phyloP scores from a whole-genome alignment of 345 rosid genomes.

The Triadica sebifera region DNA sequence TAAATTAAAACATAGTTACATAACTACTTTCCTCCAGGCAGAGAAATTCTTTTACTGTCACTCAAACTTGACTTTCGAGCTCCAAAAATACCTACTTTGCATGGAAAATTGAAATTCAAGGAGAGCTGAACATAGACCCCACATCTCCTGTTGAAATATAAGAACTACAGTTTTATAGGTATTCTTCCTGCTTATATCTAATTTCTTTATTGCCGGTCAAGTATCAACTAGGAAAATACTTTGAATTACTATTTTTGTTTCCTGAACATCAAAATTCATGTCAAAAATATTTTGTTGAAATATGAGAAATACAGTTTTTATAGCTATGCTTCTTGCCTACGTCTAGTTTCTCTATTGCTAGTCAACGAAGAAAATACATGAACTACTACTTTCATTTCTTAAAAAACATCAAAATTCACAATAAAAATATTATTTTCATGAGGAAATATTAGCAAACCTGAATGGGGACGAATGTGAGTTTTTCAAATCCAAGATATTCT shows the following conservation, averaged over 20 bases:
- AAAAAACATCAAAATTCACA: not conserved
- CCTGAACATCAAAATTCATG: too few species aligned
- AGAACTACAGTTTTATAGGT: too few species aligned
- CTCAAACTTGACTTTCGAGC: not conserved
- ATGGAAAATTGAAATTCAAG: not conserved
- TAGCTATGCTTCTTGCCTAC: not conserved
- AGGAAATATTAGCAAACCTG: conserved; percentile 49
- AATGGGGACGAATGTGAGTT: conserved; percentile 82
- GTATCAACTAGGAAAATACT: too few species aligned
- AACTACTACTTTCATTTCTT: not conserved
- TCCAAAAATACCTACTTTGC: not conserved
- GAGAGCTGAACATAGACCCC: too few species aligned
- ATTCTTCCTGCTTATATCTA: too few species aligned
- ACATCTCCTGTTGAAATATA: not conserved
- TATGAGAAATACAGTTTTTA: too few species aligned
- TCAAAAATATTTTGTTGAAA: too few species aligned
- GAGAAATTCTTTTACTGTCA: not conserved
- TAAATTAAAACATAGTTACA: not conserved
- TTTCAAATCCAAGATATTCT: conserved; percentile 79
- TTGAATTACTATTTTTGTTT: too few species aligned
- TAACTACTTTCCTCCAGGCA: not conserved
- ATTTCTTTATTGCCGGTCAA: too few species aligned
- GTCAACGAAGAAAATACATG: not conserved
- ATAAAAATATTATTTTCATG: not conserved
- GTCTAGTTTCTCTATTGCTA: not conserved